phyloP scores from a whole-genome alignment of 129 eudicot genomes.

The Saposhnikovia divaricata region DNA sequence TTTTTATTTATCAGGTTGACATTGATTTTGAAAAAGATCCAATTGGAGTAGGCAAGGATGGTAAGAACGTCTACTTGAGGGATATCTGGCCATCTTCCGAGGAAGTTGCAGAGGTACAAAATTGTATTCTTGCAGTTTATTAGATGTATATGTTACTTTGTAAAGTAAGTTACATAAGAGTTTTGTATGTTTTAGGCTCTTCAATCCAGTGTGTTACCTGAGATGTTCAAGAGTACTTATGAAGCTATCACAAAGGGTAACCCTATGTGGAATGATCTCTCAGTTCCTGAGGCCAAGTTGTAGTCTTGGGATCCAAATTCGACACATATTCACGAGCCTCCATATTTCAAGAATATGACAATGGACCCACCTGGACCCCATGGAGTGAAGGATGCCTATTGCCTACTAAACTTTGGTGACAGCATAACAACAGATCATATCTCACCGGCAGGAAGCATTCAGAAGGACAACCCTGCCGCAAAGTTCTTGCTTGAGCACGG shows the following conservation, averaged over 20 bases:
- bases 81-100: conserved; percentile 89
- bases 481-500: conserved; percentile 64
- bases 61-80: conserved; percentile 73
- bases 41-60: conserved; percentile 88
- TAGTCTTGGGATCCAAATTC: conserved; percentile 84
- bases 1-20: conserved; percentile 53
- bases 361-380: conserved; percentile 94
- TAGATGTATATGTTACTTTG: not conserved
- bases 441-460: conserved; percentile 96
- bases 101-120: conserved; percentile 70
- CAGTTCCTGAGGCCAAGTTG: conserved; percentile 57
- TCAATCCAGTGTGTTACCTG: conserved; percentile 88
- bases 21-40: conserved; percentile 97
- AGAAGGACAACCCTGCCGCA: conserved; percentile 95
- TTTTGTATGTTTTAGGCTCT: conserved; percentile 47
- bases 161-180: conserved; percentile 11
- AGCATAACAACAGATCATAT: conserved; percentile 95
- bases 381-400: conserved; percentile 93
- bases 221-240: conserved; percentile 91
- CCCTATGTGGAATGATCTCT: conserved; percentile 77
- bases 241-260: conserved; percentile 88
- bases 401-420: conserved; percentile 80
- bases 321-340: conserved; percentile 91
- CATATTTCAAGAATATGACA: conserved; percentile 86
- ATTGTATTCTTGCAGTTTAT: not conserved